Evolutionary conservation across 108 stramenopile species (phyloP).

Genomic region (Stephanodiscus triporus): DNA sequence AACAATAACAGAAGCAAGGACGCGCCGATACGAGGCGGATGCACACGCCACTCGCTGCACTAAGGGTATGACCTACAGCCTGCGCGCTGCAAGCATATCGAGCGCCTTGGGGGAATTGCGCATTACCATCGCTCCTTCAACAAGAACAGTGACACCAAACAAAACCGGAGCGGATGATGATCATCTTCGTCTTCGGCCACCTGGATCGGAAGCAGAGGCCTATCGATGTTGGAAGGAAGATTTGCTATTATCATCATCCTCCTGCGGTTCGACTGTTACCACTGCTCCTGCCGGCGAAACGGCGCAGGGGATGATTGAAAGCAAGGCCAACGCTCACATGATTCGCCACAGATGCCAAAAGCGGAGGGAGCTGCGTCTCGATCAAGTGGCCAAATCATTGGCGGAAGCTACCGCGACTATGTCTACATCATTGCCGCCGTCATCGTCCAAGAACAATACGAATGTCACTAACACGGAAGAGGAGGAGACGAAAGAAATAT

Average conservation of each 20-base stretch:
- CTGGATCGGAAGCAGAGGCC: conserved; percentile 27
- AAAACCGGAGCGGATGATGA: neutral
- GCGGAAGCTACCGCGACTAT: conserved; percentile 17
- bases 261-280: neutral
- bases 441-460: neutral
- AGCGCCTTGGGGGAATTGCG: conserved; percentile 77
- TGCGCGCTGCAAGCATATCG: conserved; percentile 81
- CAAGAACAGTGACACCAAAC: neutral
- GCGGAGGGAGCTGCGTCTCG: conserved; percentile 37
- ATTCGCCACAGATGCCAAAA: conserved; percentile 42
- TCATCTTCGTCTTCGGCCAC: conserved; percentile 10
- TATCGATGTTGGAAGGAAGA: conserved; percentile 63
- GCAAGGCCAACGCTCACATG: conserved; percentile 46
- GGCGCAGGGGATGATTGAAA: conserved; percentile 23
- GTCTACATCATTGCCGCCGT: neutral
- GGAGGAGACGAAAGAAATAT: neutral
- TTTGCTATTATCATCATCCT: conserved; percentile 18
- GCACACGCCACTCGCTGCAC: conserved; percentile 73
- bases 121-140: conserved; percentile 31
- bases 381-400: conserved; percentile 35
- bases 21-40: conserved; percentile 71
- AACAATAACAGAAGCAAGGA: conserved; percentile 3
- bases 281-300: conserved; percentile 31
- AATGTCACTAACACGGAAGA: neutral
- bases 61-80: conserved; percentile 66